Percentiles rank a stretch among this genome's conserved stretches.
Evolutionary conservation across 176 grass and related monocot species (phyloP).

Genomic region (Rhynchospora breviuscula): DNA sequence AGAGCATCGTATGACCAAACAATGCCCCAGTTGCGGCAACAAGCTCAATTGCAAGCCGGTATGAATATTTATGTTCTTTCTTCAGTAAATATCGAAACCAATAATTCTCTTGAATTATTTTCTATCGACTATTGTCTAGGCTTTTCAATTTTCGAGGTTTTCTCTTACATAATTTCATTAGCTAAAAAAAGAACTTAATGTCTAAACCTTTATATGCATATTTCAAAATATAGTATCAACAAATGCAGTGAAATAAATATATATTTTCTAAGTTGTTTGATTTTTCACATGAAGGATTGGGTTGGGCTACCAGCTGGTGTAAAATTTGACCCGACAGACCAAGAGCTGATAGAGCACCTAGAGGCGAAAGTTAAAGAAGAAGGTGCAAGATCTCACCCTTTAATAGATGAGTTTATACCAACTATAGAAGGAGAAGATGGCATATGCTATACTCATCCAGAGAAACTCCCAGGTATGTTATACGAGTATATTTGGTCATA

Average conservation of each 20-base stretch:
- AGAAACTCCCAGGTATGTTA: slow-evolving; percentile 86
- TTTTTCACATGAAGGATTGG: slow-evolving; percentile 64
- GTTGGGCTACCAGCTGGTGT: slow-evolving; percentile 85
- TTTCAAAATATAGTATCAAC: slow-evolving; percentile 5
- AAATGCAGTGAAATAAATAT: neutral
- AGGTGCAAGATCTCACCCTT: slow-evolving; percentile 75
- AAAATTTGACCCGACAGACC: slow-evolving; percentile 96
- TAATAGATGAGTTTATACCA: slow-evolving; percentile 95
- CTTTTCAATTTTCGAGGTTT: neutral
- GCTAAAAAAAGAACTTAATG: neutral
- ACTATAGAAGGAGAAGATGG: slow-evolving; percentile 95
- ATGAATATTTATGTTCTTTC: neutral
- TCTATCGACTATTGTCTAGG: neutral
- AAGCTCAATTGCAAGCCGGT: slow-evolving; percentile 88
- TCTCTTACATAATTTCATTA: neutral
- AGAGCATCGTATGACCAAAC: slow-evolving; percentile 84
- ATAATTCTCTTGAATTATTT: neutral
- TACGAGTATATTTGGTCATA: neutral
- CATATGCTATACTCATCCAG: slow-evolving; percentile 99
- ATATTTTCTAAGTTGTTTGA: neutral
- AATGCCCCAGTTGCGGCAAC: slow-evolving; percentile 83
- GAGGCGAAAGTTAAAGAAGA: slow-evolving; percentile 77
- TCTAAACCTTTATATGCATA: neutral
- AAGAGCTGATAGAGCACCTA: slow-evolving; percentile 93
- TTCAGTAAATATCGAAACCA: neutral